Conservation (phyloP, 2,329 filamentous ascomycete genomes). For the Gremmenia infestans region DNA sequence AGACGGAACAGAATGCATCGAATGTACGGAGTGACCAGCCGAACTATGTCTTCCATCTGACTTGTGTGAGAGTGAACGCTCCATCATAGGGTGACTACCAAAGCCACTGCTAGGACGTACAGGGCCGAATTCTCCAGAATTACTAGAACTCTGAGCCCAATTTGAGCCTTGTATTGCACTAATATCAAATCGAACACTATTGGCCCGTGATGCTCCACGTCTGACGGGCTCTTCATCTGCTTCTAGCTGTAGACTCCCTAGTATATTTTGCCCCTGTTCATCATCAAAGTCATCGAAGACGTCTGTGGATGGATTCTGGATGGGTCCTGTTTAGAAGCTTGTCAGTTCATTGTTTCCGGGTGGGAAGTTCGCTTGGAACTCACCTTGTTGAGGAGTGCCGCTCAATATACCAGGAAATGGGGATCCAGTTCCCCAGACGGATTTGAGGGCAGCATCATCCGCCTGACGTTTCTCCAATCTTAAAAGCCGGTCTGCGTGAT, state of each 20-base stretch:
- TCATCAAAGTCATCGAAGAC: constrained; percentile 84
- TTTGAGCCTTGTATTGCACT: constrained; percentile 84
- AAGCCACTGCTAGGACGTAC: constrained; percentile 74
- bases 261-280: constrained; percentile 73
- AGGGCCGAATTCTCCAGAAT: constrained; percentile 77
- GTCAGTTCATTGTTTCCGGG: constrained; percentile 12
- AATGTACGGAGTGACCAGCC: constrained; percentile 73
- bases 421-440: constrained; percentile 85
- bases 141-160: constrained; percentile 77
- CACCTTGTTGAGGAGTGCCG: constrained; percentile 84
- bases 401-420: constrained; percentile 84
- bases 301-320: constrained; percentile 74
- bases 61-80: constrained; percentile 88
- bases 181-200: constrained; percentile 96
- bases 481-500: constrained; percentile 56
- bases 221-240: constrained; percentile 81
- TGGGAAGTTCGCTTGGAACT: constrained; percentile 29
- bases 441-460: constrained; percentile 67
- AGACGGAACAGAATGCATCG: constrained; percentile 66
- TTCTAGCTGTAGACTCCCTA: constrained; percentile 79
- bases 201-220: constrained; percentile 84
- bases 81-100: constrained; percentile 74
- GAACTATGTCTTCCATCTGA: constrained; percentile 95
- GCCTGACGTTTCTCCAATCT: constrained; percentile 62
- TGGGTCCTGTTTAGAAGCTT: constrained; percentile 54